Evolutionary conservation across 306 rosid species (phyloP).

Genomic region (Glycine soja): DNA sequence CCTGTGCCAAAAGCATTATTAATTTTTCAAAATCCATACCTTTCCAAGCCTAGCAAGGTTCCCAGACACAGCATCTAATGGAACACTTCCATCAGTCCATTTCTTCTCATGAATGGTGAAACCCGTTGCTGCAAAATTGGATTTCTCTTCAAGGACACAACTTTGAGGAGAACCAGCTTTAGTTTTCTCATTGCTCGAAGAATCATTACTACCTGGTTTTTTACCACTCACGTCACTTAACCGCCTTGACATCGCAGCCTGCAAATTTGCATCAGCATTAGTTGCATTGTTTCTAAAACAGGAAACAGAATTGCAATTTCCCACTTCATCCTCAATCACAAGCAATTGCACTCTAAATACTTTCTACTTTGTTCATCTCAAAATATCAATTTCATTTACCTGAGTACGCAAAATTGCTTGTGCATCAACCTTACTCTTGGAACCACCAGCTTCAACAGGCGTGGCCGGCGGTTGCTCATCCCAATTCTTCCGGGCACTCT

Average conservation of each 20-base stretch:
- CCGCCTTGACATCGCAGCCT: slow-evolving; percentile 93
- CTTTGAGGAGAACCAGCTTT: slow-evolving; percentile 51
- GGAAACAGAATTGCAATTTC: not conserved
- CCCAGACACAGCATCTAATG: slow-evolving; percentile 67
- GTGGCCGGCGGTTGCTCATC: slow-evolving; percentile 63
- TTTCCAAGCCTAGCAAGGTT: slow-evolving; percentile 79
- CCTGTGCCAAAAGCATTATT: not conserved
- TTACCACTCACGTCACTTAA: slow-evolving; percentile 75
- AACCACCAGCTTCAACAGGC: slow-evolving; percentile 47
- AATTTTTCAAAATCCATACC: slow-evolving; percentile 53
- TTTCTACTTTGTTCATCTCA: not conserved
- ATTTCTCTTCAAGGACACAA: slow-evolving; percentile 44
- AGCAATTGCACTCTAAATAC: not conserved
- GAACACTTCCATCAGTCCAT: slow-evolving; percentile 90
- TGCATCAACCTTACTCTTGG: slow-evolving; percentile 68
- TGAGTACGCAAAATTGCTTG: slow-evolving; percentile 84
- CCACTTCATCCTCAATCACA: no score
- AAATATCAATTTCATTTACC: slow-evolving; percentile 49
- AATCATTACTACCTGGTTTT: slow-evolving; percentile 34
- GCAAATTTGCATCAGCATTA: not conserved
- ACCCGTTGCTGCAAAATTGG: slow-evolving; percentile 59
- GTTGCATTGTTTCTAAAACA: slow-evolving; percentile 13
- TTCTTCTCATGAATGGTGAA: slow-evolving; percentile 83
- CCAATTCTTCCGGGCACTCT: slow-evolving; percentile 79
- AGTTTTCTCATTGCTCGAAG: slow-evolving; percentile 55